Base-by-base conservation (phyloP, 2,329 filamentous ascomycete species). In the Claviceps paspali region DNA sequence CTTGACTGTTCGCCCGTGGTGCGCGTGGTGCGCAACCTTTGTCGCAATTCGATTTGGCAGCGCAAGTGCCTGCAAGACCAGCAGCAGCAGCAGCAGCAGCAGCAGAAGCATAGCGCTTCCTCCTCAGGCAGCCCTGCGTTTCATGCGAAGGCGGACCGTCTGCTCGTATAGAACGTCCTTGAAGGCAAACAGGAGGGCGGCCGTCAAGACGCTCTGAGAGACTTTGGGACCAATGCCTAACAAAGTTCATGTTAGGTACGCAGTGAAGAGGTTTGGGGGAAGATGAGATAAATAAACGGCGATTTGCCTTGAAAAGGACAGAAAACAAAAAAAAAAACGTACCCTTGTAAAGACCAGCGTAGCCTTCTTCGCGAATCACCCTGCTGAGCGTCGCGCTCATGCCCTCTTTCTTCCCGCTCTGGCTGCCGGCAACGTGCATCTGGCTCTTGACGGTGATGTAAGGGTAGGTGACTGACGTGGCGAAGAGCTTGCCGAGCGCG, bases 401-500 rank as follows among this genome's bases (percentile, higher is more conserved):
- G 47, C 80, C 82, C 62, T 92, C 82, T 61, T 81, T 81, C 45
- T 76, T 77, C n/a, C 73, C 72, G 44, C 76, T 77, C 51, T 76
- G 76, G 36, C 40, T 39, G 43, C 72, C 77, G 21, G 87, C 85
- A 43, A 98, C 85, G 58, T 98, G 91, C 76, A 94, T 94, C 56
- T 85, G 76, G 61, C 86, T 93, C 77, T 98, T 98, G 52, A 98
- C 82, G 4, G 91, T 98, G 57, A 98, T 96, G 57, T 98, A 98
- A 9, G 91, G 91, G 60, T 98, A 98, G 5, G 91, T 98, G 52
- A 96, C 82, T 43, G 70, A 77, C 3, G 91, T 98, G 18, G 91
- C 91, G 43, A 95, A 78, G 45, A 98, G 70, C 71, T 98, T 98
- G 59, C 91, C 87, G 23, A 96, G 55, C 2, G 91, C 91, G 44